A percentile compares a stretch with the other conserved stretches of the same genome.
phyloP scores from a whole-genome alignment of 495 filamentous ascomycete genomes.

The Daldinia caldariorum region DNA sequence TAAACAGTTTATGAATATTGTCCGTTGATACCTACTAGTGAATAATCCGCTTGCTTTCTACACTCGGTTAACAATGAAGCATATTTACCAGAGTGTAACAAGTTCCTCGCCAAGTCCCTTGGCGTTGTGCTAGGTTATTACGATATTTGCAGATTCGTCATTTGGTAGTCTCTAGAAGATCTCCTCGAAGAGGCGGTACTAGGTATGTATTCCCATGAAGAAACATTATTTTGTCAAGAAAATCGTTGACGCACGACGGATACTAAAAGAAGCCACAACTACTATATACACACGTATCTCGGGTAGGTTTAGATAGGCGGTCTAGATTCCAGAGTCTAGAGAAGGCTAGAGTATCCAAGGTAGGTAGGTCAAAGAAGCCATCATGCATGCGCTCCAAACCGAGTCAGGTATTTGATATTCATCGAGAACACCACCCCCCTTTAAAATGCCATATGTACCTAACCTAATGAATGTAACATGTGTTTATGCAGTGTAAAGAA shows the following conservation, averaged over 20 bases:
- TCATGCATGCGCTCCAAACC: conserved; percentile 25
- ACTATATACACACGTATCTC: conserved; percentile 25
- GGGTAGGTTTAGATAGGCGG: conserved; percentile 34
- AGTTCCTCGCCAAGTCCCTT: background rate
- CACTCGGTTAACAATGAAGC: background rate
- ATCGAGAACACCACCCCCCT: conserved; percentile 2
- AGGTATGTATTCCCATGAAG: no score
- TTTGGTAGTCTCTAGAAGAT: background rate
- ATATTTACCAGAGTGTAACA: background rate
- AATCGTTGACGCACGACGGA: conserved; percentile 11
- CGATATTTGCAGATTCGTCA: conserved; percentile 1
- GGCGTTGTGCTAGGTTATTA: background rate
- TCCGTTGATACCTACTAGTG: background rate
- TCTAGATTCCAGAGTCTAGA: conserved; percentile 30
- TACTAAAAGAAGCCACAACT: conserved; percentile 14
- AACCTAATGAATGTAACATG: background rate
- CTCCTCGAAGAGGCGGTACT: background rate
- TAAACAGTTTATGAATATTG: conserved; percentile 3
- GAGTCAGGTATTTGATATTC: conserved; percentile 26
- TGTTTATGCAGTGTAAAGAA: conserved; percentile 7
- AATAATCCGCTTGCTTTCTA: background rate
- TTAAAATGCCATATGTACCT: conserved; percentile 10
- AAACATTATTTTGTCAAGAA: background rate
- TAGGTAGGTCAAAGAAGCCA: background rate
- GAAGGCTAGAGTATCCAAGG: no score